Evolutionary conservation across 306 rosid genomes (phyloP).

Genomic region (Hylodesmum podocarpum): DNA sequence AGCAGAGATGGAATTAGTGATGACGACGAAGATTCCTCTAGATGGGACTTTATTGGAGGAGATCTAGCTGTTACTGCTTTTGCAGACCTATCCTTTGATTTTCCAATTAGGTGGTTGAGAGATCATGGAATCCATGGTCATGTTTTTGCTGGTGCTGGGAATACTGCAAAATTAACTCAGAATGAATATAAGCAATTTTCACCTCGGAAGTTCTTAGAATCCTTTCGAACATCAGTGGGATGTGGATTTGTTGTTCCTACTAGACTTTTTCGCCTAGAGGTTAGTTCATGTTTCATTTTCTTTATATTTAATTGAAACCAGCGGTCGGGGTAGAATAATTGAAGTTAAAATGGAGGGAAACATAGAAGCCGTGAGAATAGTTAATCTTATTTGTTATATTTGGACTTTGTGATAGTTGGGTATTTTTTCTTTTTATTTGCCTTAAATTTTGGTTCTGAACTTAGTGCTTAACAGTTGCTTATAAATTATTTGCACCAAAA

Average conservation of each 20-base stretch:
- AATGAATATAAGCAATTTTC: slow-evolving; percentile 69
- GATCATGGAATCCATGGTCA: slow-evolving; percentile 92
- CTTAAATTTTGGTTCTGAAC: background rate
- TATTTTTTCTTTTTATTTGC: background rate
- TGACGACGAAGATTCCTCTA: slow-evolving; percentile 51
- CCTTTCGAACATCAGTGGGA: slow-evolving; percentile 85
- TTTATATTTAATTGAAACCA: background rate
- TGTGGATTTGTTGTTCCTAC: slow-evolving; percentile 91
- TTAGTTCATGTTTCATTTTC: slow-evolving; percentile 40
- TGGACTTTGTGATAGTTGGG: background rate
- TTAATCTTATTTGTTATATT: slow-evolving; percentile 4
- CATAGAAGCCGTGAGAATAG: background rate
- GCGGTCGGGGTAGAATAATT: background rate
- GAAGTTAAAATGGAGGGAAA: background rate
- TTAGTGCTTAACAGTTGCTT: background rate
- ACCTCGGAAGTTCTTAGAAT: slow-evolving; percentile 58
- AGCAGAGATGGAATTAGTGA: slow-evolving; percentile 42
- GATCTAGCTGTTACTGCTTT: slow-evolving; percentile 95
- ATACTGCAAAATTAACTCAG: slow-evolving; percentile 80
- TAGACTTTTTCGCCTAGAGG: slow-evolving; percentile 88
- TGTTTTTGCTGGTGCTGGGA: slow-evolving; percentile 91
- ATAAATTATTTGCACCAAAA: slow-evolving; percentile 3
- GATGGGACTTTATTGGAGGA: slow-evolving; percentile 84
- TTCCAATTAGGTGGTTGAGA: slow-evolving; percentile 83
- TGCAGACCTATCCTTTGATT: slow-evolving; percentile 91